Evolutionary conservation across 768 basidiomycete species (phyloP).

Genomic region (Leucosporidium scottii): DNA sequence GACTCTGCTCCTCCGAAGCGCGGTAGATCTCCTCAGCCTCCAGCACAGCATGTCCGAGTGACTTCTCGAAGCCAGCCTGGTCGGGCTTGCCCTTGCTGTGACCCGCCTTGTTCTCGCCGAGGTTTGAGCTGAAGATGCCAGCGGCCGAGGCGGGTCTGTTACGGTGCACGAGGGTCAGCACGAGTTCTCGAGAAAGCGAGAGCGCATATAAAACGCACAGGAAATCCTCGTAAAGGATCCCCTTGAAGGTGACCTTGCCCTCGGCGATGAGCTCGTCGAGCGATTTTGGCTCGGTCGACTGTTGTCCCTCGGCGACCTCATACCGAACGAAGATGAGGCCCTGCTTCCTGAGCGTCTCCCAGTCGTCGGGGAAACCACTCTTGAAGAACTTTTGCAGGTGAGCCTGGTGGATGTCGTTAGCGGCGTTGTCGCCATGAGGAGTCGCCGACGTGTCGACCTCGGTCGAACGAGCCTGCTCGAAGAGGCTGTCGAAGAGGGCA

Average conservation of each 20-base stretch:
- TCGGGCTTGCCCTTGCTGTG: slow-evolving; percentile 15
- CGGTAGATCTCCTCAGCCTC: slow-evolving; percentile 38
- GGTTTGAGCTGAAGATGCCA: slow-evolving; percentile 40
- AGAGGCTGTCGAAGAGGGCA: slow-evolving; percentile 30
- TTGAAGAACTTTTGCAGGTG: slow-evolving; percentile 24
- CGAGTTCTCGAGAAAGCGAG: not conserved
- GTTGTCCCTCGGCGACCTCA: slow-evolving; percentile 1
- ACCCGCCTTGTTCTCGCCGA: slow-evolving; percentile 29
- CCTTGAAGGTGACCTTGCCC: slow-evolving; percentile 31
- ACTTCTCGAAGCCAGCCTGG: slow-evolving; percentile 34
- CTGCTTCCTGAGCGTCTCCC: slow-evolving; percentile 32
- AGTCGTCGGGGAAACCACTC: slow-evolving; percentile 34
- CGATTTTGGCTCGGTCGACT: not conserved
- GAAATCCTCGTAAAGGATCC: slow-evolving; percentile 41
- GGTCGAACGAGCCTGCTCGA: slow-evolving; percentile 9
- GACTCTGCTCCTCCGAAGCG: slow-evolving; percentile 27
- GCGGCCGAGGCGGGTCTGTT: slow-evolving; percentile 38
- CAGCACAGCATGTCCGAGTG: slow-evolving; percentile 31
- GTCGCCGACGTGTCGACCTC: not conserved
- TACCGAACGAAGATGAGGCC: slow-evolving; percentile 38
- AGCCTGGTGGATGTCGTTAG: slow-evolving; percentile 33
- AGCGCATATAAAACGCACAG: slow-evolving; percentile 4
- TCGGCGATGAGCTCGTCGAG: slow-evolving; percentile 32
- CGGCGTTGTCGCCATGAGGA: slow-evolving; percentile 13
- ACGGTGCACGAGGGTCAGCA: not conserved